phyloP scores from a whole-genome alignment of 306 rosid species.

The Malus sieversii region DNA sequence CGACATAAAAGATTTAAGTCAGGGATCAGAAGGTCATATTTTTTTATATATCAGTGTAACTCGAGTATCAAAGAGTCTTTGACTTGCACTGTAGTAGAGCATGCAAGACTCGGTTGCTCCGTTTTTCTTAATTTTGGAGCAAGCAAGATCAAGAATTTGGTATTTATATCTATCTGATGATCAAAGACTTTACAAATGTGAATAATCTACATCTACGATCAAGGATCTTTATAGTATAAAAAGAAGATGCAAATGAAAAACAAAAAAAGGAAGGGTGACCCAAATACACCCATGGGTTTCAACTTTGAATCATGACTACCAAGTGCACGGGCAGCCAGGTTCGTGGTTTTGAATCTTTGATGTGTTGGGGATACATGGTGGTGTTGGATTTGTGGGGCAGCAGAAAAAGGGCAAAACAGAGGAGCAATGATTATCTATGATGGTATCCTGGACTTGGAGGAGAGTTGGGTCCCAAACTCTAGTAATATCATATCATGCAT shows the following conservation, averaged over 20 bases:
- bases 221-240: too few species aligned
- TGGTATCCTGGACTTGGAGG: constrained; percentile 26
- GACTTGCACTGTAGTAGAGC: background rate
- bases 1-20: too few species aligned
- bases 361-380: background rate
- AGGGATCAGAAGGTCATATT: too few species aligned
- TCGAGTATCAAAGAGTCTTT: too few species aligned
- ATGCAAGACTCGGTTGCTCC: background rate
- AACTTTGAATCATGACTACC: background rate
- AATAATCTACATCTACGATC: too few species aligned
- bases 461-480: constrained; percentile 27
- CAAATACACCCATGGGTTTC: background rate
- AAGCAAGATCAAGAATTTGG: too few species aligned
- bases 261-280: too few species aligned
- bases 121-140: background rate
- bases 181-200: too few species aligned
- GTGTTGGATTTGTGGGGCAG: constrained; percentile 7
- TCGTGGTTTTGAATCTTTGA: background rate
- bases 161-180: too few species aligned
- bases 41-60: too few species aligned
- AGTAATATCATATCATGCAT: background rate
- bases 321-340: background rate
- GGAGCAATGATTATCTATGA: constrained; percentile 30
- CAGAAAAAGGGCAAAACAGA: background rate
- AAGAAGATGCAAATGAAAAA: too few species aligned